Conservation (phyloP, 352 stramenopile genomes). For the Plasmopara viticola region DNA sequence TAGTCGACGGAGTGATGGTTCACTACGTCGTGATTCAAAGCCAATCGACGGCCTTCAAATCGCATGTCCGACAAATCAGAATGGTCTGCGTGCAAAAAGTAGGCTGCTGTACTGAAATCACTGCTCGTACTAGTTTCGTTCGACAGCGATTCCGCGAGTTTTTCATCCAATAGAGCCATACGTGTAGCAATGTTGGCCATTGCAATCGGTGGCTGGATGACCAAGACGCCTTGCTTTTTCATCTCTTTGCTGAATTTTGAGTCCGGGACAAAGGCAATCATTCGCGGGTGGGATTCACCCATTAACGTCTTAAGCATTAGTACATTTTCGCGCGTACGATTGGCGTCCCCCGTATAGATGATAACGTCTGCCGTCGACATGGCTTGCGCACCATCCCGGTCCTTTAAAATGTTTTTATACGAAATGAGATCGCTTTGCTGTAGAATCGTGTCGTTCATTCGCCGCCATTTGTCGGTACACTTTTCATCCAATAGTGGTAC, state of each 20-base stretch:
- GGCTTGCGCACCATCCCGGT: slow-evolving; percentile 28
- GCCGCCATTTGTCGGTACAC: slow-evolving; percentile 46
- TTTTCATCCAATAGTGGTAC: slow-evolving; percentile 56
- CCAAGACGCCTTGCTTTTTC: slow-evolving; percentile 24
- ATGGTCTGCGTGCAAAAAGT: slow-evolving; percentile 45
- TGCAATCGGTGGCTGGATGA: slow-evolving; percentile 63
- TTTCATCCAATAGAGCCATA: slow-evolving; percentile 51
- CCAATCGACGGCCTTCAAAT: slow-evolving; percentile 32
- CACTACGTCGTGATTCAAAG: slow-evolving; percentile 47
- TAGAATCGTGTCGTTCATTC: slow-evolving; percentile 58
- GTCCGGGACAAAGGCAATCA: slow-evolving; percentile 54
- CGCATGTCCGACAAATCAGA: slow-evolving; percentile 37
- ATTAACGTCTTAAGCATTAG: slow-evolving; percentile 40
- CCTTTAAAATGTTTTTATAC: slow-evolving; percentile 61
- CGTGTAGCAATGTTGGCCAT: slow-evolving; percentile 63
- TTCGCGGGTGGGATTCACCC: slow-evolving; percentile 34
- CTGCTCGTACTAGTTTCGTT: slow-evolving; percentile 47
- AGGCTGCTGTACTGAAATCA: slow-evolving; percentile 46
- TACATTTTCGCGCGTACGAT: slow-evolving; percentile 44
- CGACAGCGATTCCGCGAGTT: slow-evolving; percentile 30
- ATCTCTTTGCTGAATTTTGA: slow-evolving; percentile 44
- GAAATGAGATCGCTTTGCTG: slow-evolving; percentile 47
- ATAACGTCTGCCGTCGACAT: slow-evolving; percentile 48
- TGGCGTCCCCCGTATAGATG: slow-evolving; percentile 51
- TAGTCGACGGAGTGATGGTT: slow-evolving; percentile 66